These are phyloP conservation scores for Henningerozyma blattae DNA, from an alignment of 805 yeast species.

Conservation along the genomic window DNA sequence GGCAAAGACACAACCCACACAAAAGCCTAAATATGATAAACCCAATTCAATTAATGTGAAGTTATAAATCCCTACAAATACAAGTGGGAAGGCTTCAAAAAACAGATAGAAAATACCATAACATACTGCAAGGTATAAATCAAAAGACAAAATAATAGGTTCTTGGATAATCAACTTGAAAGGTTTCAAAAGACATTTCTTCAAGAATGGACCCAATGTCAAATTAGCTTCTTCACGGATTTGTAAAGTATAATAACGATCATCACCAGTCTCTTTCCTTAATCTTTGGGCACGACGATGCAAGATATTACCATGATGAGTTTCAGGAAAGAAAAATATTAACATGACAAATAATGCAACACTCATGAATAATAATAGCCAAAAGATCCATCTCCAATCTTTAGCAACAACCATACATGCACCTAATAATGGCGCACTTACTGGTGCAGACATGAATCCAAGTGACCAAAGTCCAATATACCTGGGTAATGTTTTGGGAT, in stretches of 20 bases:
- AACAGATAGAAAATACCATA: slow-evolving; percentile 44
- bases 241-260: slow-evolving; percentile 31
- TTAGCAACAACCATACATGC: slow-evolving; percentile 37
- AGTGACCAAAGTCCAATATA: slow-evolving; percentile 41
- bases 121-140: slow-evolving; percentile 38
- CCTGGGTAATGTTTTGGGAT: slow-evolving; percentile 31
- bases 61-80: slow-evolving; percentile 31
- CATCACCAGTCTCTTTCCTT: slow-evolving; percentile 37
- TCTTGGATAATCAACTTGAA: slow-evolving; percentile 36
- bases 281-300: slow-evolving; percentile 34
- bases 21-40: slow-evolving; percentile 25
- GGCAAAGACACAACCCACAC: slow-evolving; percentile 35
- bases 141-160: slow-evolving; percentile 44
- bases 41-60: slow-evolving; percentile 40
- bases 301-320: slow-evolving; percentile 33
- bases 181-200: slow-evolving; percentile 36
- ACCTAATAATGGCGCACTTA: slow-evolving; percentile 45
- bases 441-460: slow-evolving; percentile 44
- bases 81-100: slow-evolving; percentile 53
- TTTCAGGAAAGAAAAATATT: slow-evolving; percentile 36
- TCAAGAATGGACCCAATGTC: slow-evolving; percentile 10
- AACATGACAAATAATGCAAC: slow-evolving; percentile 29
- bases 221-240: slow-evolving; percentile 24
- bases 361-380: slow-evolving; percentile 35
- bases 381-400: slow-evolving; percentile 43